Evolutionary conservation across 306 rosid genomes (phyloP).

Genomic region (Quercus berberidifolia): DNA sequence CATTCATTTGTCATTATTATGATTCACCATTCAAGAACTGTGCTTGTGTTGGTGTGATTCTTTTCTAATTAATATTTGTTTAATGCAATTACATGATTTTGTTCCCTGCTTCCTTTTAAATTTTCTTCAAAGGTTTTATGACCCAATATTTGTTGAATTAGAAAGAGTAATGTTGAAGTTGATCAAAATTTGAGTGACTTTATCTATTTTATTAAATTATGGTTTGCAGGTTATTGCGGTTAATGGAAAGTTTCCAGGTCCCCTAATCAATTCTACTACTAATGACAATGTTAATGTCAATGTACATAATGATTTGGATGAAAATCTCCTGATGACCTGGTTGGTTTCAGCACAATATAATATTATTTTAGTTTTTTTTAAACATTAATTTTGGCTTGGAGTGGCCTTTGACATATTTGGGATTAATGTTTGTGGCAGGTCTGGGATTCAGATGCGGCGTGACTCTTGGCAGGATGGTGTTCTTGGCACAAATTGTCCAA

Average conservation of each 20-base stretch:
- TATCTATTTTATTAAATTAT: neutral
- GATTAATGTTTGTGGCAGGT: slow-evolving; percentile 40
- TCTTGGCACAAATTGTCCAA: slow-evolving; percentile 86
- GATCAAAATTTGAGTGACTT: neutral
- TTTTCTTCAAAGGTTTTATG: neutral
- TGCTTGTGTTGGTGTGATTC: neutral
- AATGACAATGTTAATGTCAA: slow-evolving; percentile 62
- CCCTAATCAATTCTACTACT: slow-evolving; percentile 66
- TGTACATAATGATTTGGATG: slow-evolving; percentile 70
- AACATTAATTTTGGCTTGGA: neutral
- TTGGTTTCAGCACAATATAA: slow-evolving; percentile 28
- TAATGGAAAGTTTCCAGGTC: slow-evolving; percentile 78
- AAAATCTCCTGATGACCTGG: slow-evolving; percentile 76
- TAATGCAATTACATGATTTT: neutral
- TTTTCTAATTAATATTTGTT: neutral
- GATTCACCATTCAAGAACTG: neutral
- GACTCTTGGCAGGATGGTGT: slow-evolving; percentile 91
- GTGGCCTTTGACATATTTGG: slow-evolving; percentile 4
- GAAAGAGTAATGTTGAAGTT: neutral
- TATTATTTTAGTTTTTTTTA: neutral
- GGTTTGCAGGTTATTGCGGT: slow-evolving; percentile 69
- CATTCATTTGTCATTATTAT: neutral
- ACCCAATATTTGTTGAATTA: neutral
- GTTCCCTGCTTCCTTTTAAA: neutral
- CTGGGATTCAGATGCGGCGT: slow-evolving; percentile 82